Conservation (phyloP, 768 basidiomycete genomes). For the Phanerochaete sordida region DNA sequence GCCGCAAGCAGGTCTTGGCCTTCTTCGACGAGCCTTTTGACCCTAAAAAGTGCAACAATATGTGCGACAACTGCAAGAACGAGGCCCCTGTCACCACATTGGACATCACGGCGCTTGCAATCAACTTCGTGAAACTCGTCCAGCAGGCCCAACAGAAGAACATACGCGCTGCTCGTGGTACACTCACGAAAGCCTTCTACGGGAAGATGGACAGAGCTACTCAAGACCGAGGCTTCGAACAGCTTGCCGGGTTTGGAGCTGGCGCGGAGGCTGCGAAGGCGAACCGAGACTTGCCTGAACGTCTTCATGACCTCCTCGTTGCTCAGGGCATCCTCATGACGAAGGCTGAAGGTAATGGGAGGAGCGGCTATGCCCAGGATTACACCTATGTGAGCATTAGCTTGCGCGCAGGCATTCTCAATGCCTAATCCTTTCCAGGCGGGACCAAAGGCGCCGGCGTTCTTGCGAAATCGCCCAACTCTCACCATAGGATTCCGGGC, state of each 20-base stretch:
- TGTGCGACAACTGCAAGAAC: constrained; percentile 83
- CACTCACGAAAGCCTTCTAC: constrained; percentile 59
- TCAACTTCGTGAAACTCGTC: constrained; percentile 56
- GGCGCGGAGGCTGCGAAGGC: constrained; percentile 34
- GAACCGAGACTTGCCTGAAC: constrained; percentile 53
- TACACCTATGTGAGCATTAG: background rate
- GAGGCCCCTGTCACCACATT: constrained; percentile 33
- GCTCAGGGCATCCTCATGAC: background rate
- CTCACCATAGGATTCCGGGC: background rate
- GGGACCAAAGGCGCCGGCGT: background rate
- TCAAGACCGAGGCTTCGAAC: constrained; percentile 44
- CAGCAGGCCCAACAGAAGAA: constrained; percentile 29
- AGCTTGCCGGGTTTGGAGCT: constrained; percentile 49
- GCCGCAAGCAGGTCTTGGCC: constrained; percentile 81
- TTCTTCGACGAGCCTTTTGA: constrained; percentile 87
- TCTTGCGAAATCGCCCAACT: background rate
- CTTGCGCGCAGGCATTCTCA: too few relatives aligned
- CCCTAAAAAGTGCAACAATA: constrained; percentile 53
- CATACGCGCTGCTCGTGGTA: constrained; percentile 55
- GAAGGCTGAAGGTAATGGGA: background rate
- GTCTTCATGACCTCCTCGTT: constrained; percentile 17
- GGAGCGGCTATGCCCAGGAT: background rate
- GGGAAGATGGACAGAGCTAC: constrained; percentile 54
- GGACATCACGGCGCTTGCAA: constrained; percentile 63
- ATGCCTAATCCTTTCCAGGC: background rate